Percentiles rank a stretch among this genome's conserved stretches.
Evolutionary conservation across 2,329 filamentous ascomycete species (phyloP).

Genomic region (Colletotrichum neosansevieriae): DNA sequence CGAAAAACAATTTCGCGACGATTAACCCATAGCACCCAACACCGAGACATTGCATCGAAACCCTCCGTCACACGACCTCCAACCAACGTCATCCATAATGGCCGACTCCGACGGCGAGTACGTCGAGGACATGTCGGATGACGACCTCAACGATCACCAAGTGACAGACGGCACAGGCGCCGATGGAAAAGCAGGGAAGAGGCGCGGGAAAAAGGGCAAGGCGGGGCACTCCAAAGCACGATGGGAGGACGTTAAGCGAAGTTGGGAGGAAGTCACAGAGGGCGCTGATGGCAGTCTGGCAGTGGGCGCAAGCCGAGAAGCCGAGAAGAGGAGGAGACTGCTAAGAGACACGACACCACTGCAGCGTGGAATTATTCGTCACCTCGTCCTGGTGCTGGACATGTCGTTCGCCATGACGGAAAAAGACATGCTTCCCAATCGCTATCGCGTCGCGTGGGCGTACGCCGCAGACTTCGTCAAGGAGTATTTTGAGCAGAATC

Average conservation of each 20-base stretch:
- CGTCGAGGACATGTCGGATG: conserved; percentile 73
- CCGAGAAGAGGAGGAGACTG: conserved; percentile 83
- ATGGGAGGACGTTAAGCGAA: conserved; percentile 76
- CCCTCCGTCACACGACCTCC: neutral
- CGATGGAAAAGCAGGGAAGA: neutral
- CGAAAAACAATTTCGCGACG: neutral
- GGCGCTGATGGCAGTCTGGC: conserved; percentile 83
- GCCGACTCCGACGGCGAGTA: conserved; percentile 81
- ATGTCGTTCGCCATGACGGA: conserved; percentile 94
- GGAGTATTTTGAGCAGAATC: conserved; percentile 98
- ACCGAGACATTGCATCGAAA: no score
- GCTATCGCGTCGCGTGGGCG: conserved; percentile 84
- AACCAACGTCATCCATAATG: conserved; percentile 58
- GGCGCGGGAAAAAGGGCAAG: conserved; percentile 45
- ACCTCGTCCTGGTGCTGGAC: conserved; percentile 90
- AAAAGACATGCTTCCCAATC: conserved; percentile 91
- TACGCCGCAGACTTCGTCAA: conserved; percentile 89
- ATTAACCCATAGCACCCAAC: no score
- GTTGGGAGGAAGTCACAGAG: conserved; percentile 82
- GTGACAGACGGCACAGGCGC: conserved; percentile 48
- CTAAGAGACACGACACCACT: conserved; percentile 94
- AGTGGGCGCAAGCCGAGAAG: conserved; percentile 81
- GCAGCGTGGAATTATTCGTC: conserved; percentile 97
- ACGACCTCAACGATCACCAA: conserved; percentile 68
- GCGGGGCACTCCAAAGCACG: conserved; percentile 63